Evolutionary conservation across 768 basidiomycete species (phyloP).

Genomic region (Leccinum fibrillosum): DNA sequence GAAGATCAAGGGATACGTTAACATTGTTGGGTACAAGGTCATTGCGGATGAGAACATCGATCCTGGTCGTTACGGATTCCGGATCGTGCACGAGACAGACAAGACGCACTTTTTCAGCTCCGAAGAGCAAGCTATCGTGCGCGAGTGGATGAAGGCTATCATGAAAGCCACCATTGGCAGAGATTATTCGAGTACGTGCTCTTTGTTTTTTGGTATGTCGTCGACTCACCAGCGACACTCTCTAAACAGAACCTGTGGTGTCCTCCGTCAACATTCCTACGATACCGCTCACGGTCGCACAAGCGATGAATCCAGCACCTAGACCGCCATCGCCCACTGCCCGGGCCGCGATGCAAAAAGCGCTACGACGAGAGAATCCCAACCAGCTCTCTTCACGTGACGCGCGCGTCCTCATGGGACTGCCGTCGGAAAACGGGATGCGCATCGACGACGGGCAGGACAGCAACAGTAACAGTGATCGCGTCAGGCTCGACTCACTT

Average conservation of each 20-base stretch:
- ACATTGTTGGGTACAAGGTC: conserved; percentile 88
- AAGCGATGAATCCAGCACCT: conserved; percentile 94
- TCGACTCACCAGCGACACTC: not conserved
- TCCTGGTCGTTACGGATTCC: conserved; percentile 93
- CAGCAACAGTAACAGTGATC: conserved; percentile 36
- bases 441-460: conserved; percentile 24
- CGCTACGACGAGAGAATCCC: conserved; percentile 80
- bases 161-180: conserved; percentile 98
- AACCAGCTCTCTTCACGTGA: conserved; percentile 79
- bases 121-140: conserved; percentile 75
- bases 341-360: conserved; percentile 84
- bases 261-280: conserved; percentile 97
- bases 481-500: conserved; percentile 52
- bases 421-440: conserved; percentile 33
- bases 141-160: conserved; percentile 99
- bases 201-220: not conserved
- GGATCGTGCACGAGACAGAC: conserved; percentile 85
- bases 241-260: conserved; percentile 74
- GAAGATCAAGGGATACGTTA: conserved; percentile 94
- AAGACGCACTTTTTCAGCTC: conserved; percentile 91
- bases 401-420: conserved; percentile 71
- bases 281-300: conserved; percentile 90
- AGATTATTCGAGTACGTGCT: conserved; percentile 79
- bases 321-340: conserved; percentile 90
- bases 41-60: conserved; percentile 89